Percentiles rank a stretch among this genome's conserved stretches.
Evolutionary conservation across 2,329 filamentous ascomycete species (phyloP).

Genomic region (Teratosphaeriaceae sp.): DNA sequence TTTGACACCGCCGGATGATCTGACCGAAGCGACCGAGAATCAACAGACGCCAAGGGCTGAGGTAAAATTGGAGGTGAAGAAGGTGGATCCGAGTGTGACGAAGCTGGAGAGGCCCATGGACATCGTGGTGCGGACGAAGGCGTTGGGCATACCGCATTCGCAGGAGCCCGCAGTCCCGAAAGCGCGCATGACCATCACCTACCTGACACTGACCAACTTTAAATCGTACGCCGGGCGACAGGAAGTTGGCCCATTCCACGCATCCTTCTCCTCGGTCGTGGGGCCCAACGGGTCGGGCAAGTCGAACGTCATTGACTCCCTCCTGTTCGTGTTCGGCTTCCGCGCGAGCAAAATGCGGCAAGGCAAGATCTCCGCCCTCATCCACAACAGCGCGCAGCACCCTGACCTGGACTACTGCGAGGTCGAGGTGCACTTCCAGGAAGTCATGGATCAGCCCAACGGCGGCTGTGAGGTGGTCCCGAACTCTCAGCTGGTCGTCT

Average conservation of each 20-base stretch:
- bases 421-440: conserved; percentile 92
- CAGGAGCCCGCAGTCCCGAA: conserved; percentile 73
- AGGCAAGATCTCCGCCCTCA: conserved; percentile 94
- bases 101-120: conserved; percentile 86
- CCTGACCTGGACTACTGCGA: conserved; percentile 87
- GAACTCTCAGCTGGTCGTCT: conserved; percentile 79
- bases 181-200: conserved; percentile 84
- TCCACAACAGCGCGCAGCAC: conserved; percentile 88
- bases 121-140: conserved; percentile 81
- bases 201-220: conserved; percentile 91
- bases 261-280: conserved; percentile 95
- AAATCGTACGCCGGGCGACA: conserved; percentile 97
- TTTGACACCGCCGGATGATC: conserved; percentile 11
- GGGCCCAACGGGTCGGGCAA: conserved; percentile 98
- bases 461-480: conserved; percentile 72
- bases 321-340: conserved; percentile 99
- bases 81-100: conserved; percentile 69
- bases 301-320: conserved; percentile 96
- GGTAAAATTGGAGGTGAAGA: conserved; percentile 49
- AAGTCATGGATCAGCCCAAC: conserved; percentile 80
- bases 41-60: conserved; percentile 19
- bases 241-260: conserved; percentile 92
- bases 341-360: conserved; percentile 99
- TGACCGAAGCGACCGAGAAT: conserved; percentile 13
- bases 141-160: conserved; percentile 54